phyloP scores from a whole-genome alignment of 2,329 filamentous ascomycete genomes.

The Alternaria alternata region DNA sequence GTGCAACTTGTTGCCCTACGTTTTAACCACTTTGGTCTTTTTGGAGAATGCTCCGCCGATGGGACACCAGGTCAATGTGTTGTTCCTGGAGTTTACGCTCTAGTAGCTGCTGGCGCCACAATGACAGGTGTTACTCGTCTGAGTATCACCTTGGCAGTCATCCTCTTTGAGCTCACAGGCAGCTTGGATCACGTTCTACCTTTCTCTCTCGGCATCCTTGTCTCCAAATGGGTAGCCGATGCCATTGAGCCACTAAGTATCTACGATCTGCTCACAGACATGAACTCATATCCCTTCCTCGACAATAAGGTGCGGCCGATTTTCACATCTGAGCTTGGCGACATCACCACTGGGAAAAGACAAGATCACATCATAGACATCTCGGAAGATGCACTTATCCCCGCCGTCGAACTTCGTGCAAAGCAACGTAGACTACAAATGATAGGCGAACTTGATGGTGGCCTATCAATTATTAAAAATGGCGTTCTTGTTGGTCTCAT shows the following conservation, averaged over 20 bases:
- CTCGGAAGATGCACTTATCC: conserved; percentile 78
- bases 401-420: conserved; percentile 75
- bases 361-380: conserved; percentile 88
- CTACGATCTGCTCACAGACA: conserved; percentile 92
- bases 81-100: conserved; percentile 93
- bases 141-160: conserved; percentile 92
- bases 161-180: conserved; percentile 94
- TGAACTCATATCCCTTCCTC: conserved; percentile 98
- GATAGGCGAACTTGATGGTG: conserved; percentile 90
- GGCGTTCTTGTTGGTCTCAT: conserved; percentile 87
- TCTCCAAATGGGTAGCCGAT: conserved; percentile 98
- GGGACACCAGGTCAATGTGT: conserved; percentile 81
- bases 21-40: conserved; percentile 75
- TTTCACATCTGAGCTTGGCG: conserved; percentile 86
- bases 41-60: conserved; percentile 74
- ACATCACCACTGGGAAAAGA: conserved; percentile 81
- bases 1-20: conserved; percentile 82
- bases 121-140: conserved; percentile 97
- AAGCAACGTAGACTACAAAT: conserved; percentile 85
- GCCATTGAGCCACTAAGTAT: conserved; percentile 94
- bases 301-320: conserved; percentile 93
- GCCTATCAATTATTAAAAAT: conserved; percentile 83
- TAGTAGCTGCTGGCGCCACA: conserved; percentile 92
- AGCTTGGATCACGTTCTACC: conserved; percentile 94
- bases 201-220: conserved; percentile 89